Evolutionary conservation across 1,284 basidiomycete species (phyloP).

Genomic region (Termitomyces sp.): DNA sequence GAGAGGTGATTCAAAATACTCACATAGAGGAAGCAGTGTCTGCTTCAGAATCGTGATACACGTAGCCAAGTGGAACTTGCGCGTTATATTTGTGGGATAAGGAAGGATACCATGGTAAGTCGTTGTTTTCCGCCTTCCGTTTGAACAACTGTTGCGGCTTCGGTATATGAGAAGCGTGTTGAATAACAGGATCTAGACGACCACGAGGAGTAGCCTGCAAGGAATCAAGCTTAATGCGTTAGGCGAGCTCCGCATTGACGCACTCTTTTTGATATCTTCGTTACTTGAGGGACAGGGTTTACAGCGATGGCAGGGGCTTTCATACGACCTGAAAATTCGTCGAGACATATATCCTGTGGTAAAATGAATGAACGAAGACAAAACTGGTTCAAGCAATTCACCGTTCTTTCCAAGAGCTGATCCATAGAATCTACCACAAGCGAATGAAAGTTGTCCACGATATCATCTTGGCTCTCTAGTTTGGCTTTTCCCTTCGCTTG

Average conservation of each 20-base stretch:
- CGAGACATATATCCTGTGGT: constrained; percentile 72
- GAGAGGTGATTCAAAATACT: constrained; percentile 7
- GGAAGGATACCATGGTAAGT: constrained; percentile 55
- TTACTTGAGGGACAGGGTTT: constrained; percentile 30
- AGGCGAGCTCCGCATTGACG: constrained; percentile 3
- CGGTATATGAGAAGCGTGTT: constrained; percentile 63
- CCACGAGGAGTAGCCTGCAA: constrained; percentile 27
- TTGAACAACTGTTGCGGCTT: constrained; percentile 81
- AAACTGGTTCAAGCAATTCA: constrained; percentile 33
- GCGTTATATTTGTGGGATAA: constrained; percentile 76
- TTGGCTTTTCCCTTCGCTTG: constrained; percentile 44
- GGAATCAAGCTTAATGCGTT: constrained; percentile 10
- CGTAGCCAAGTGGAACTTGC: constrained; percentile 68
- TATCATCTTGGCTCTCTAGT: constrained; percentile 69
- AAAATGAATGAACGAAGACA: not conserved
- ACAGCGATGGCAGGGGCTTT: constrained; percentile 63
- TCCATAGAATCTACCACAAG: constrained; percentile 82
- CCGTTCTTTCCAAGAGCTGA: constrained; percentile 78
- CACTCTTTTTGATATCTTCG: constrained; percentile 29
- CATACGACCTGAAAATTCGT: constrained; percentile 69
- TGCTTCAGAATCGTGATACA: constrained; percentile 35
- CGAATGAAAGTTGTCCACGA: constrained; percentile 77
- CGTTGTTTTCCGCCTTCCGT: constrained; percentile 52
- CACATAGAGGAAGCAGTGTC: constrained; percentile 31
- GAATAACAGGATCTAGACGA: constrained; percentile 53